These are phyloP conservation scores for Niebla homalea DNA, from an alignment of 495 filamentous ascomycete genomes.

Conservation along the genomic window DNA sequence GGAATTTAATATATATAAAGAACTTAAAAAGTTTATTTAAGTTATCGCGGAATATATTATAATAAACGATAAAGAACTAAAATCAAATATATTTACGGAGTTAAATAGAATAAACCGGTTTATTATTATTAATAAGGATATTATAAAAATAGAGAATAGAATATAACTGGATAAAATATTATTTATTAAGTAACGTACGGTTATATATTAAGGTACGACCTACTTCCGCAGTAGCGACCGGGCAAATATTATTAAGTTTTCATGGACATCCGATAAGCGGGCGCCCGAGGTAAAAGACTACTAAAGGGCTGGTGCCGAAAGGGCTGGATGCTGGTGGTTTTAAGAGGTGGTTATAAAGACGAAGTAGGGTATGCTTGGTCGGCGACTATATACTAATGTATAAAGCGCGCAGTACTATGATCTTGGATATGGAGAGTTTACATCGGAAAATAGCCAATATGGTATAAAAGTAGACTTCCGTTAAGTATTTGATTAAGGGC, in stretches of 20 bases:
- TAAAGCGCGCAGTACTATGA: too few species aligned
- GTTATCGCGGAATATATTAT: conserved; percentile 18
- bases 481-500: too few species aligned
- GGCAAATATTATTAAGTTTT: conserved; percentile 10
- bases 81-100: conserved; percentile 1
- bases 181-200: background rate
- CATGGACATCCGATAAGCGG: conserved; percentile 12
- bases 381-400: too few species aligned
- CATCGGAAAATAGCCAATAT: too few species aligned
- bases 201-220: conserved; percentile 1
- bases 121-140: conserved; percentile 2
- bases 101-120: background rate
- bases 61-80: conserved; percentile 21
- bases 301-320: too few species aligned
- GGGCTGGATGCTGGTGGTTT: too few species aligned
- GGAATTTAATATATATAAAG: conserved; percentile 25
- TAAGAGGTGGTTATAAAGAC: too few species aligned
- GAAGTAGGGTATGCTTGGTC: too few species aligned
- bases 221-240: background rate
- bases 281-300: conserved; percentile 7
- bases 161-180: background rate
- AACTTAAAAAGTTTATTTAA: conserved; percentile 21
- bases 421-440: too few species aligned
- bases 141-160: conserved; percentile 1
- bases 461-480: too few species aligned